These are phyloP conservation scores for Boechera stricta DNA, from an alignment of 345 rosid genomes.

Conservation along the genomic window DNA sequence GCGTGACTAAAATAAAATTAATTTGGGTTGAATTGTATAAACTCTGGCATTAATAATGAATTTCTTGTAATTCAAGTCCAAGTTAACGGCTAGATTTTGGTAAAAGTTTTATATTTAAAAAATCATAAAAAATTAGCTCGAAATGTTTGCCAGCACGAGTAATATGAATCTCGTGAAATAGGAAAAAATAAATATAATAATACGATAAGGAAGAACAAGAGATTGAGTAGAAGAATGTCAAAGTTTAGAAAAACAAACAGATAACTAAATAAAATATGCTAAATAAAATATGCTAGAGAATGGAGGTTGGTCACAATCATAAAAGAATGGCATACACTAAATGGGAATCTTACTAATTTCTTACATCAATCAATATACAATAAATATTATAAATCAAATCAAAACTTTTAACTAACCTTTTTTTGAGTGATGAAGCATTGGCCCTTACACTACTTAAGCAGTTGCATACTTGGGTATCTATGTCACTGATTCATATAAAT, in stretches of 20 bases:
- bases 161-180: constrained; percentile 38
- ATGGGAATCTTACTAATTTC: constrained; percentile 37
- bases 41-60: neutral
- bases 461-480: too few species aligned
- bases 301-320: constrained; percentile 40
- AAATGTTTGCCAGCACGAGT: constrained; percentile 54
- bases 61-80: constrained; percentile 6
- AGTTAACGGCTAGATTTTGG: constrained; percentile 10
- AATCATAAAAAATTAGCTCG: neutral
- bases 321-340: constrained; percentile 22
- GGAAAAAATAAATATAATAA: constrained; percentile 22
- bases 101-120: neutral
- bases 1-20: neutral
- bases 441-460: constrained; percentile 18
- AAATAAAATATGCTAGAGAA: constrained; percentile 9
- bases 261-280: neutral
- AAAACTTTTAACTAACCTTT: constrained; percentile 31
- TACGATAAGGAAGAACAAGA: constrained; percentile 6
- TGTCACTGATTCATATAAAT: too few species aligned
- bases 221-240: constrained; percentile 67
- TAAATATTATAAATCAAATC: constrained; percentile 25
- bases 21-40: neutral
- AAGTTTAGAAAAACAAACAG: constrained; percentile 46
- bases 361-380: constrained; percentile 25
- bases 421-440: constrained; percentile 31